Conservation (phyloP, 768 basidiomycete species). For the Rubroboletus satanas region DNA sequence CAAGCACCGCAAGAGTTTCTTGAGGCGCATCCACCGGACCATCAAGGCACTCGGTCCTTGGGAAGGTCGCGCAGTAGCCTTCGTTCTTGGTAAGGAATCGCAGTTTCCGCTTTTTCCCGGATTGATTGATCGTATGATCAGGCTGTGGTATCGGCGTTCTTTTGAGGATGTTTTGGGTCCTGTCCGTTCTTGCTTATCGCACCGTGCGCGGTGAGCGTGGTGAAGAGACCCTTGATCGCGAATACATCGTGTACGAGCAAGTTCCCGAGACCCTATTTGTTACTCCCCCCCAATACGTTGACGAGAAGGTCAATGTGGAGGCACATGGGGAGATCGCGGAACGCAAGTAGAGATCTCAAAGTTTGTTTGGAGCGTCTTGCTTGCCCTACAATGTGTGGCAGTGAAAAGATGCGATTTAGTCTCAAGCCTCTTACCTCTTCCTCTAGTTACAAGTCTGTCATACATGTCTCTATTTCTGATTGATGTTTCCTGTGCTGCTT, state of each 20-base stretch:
- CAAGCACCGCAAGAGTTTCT: slow-evolving; percentile 43
- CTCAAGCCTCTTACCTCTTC: not conserved
- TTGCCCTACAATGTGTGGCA: not conserved
- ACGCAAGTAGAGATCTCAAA: slow-evolving; percentile 12
- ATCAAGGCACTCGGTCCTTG: slow-evolving; percentile 71
- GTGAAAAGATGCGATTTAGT: not conserved
- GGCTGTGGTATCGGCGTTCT: slow-evolving; percentile 85
- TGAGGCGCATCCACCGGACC: slow-evolving; percentile 58
- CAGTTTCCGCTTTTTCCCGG: not conserved
- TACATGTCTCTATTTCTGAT: slow-evolving; percentile 2
- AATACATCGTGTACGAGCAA: slow-evolving; percentile 42
- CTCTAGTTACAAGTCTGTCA: slow-evolving; percentile 7
- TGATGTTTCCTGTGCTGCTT: slow-evolving; percentile 2
- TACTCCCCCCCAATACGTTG: slow-evolving; percentile 56
- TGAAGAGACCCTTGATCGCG: slow-evolving; percentile 40
- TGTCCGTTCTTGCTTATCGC: slow-evolving; percentile 60
- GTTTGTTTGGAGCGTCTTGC: not conserved
- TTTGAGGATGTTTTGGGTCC: slow-evolving; percentile 75
- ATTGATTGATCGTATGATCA: slow-evolving; percentile 22
- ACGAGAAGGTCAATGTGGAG: slow-evolving; percentile 45
- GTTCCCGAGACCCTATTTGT: slow-evolving; percentile 45
- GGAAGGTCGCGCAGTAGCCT: slow-evolving; percentile 81
- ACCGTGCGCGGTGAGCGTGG: slow-evolving; percentile 44
- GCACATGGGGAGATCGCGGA: slow-evolving; percentile 9
- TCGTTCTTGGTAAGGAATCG: slow-evolving; percentile 63